Percentiles rank a stretch among this genome's conserved stretches.
Conservation (phyloP, 179 eudicot species). For the Beta macrorhiza region DNA sequence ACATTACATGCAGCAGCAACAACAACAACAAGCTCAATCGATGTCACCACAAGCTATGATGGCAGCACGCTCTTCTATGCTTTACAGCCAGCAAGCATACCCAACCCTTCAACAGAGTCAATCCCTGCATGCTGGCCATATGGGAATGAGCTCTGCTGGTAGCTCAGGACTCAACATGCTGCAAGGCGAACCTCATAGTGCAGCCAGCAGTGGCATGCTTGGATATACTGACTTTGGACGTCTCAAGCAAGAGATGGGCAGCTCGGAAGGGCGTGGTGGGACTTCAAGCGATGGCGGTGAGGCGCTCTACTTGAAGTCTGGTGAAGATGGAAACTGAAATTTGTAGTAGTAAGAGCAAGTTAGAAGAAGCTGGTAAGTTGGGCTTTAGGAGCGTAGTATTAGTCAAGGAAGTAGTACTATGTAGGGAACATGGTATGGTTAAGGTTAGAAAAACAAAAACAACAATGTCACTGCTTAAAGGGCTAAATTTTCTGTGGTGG, state of each 20-base stretch:
- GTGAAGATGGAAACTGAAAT: constrained; percentile 37
- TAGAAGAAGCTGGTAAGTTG: constrained; percentile 5
- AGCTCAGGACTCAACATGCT: constrained; percentile 40
- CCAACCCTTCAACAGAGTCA: constrained; percentile 47
- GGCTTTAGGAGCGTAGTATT: constrained; percentile 12
- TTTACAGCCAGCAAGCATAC: constrained; percentile 49
- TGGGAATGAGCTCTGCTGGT: constrained; percentile 40
- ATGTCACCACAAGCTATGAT: constrained; percentile 47
- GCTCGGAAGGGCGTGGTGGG: constrained; percentile 36
- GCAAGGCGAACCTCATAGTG: constrained; percentile 39
- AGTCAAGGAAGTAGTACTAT: constrained; percentile 18
- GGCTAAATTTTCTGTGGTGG: constrained; percentile 36
- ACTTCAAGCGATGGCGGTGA: constrained; percentile 37
- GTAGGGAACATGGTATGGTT: constrained; percentile 16
- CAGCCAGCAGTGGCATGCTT: constrained; percentile 32
- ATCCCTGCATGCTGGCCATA: constrained; percentile 28
- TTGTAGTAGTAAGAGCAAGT: background rate
- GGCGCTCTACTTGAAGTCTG: constrained; percentile 42
- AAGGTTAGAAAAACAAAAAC: background rate
- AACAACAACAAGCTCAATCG: constrained; percentile 38
- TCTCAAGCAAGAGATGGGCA: constrained; percentile 38
- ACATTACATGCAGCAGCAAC: constrained; percentile 47
- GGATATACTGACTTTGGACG: constrained; percentile 39
- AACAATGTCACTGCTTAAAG: constrained; percentile 20
- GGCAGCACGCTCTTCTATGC: constrained; percentile 49